These are phyloP conservation scores for Gloeopeniophorella convolvens DNA, from an alignment of 768 basidiomycete species.

Conservation along the genomic window DNA sequence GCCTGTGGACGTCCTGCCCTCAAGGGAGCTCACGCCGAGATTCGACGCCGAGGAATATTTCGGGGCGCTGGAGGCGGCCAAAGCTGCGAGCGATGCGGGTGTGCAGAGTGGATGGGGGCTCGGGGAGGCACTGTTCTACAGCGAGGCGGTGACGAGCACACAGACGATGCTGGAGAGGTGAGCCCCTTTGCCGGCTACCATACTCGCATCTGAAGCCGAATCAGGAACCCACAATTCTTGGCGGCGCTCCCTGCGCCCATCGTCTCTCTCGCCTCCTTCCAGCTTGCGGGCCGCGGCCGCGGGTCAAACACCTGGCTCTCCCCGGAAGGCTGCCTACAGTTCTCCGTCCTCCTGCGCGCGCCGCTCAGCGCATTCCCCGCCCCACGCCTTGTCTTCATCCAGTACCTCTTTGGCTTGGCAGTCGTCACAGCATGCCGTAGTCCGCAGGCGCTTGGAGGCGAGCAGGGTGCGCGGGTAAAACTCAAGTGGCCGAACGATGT, in stretches of 20 bases:
- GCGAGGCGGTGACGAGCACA: conserved; percentile 87
- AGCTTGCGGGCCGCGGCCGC: conserved; percentile 83
- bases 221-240: conserved; percentile 72
- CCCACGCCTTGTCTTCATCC: conserved; percentile 79
- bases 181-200: conserved; percentile 26
- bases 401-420: conserved; percentile 87
- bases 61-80: conserved; percentile 35
- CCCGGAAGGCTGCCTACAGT: conserved; percentile 80
- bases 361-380: conserved; percentile 45
- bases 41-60: conserved; percentile 69
- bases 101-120: conserved; percentile 39
- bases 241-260: conserved; percentile 65
- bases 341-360: conserved; percentile 68
- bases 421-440: conserved; percentile 81
- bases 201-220: neutral
- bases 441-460: conserved; percentile 39
- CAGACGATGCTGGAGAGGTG: conserved; percentile 93
- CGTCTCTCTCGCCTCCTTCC: conserved; percentile 80
- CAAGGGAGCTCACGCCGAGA: conserved; percentile 52
- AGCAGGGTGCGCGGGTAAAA: conserved; percentile 50
- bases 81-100: conserved; percentile 25
- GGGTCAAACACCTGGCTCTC: conserved; percentile 91
- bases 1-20: conserved; percentile 41
- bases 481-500: conserved; percentile 99
- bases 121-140: conserved; percentile 79